Percentiles rank a stretch among this genome's conserved stretches.
Evolutionary conservation across 2,329 filamentous ascomycete species (phyloP).

Genomic region (Epichloe uncinata): DNA sequence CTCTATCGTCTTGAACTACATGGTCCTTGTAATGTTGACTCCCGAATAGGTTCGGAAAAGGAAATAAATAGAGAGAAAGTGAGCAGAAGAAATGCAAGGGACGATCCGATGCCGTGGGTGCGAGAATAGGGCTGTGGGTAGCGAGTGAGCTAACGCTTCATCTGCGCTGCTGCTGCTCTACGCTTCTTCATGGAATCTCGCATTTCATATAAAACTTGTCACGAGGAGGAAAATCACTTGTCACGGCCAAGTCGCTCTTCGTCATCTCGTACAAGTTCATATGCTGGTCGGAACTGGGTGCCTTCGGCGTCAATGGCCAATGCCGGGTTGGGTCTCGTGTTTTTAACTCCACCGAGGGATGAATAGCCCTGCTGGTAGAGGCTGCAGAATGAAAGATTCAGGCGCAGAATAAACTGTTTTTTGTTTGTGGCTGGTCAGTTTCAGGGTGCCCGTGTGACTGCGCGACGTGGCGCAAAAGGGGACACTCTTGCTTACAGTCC

Average conservation of each 20-base stretch:
- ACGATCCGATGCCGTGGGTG: too few relatives aligned
- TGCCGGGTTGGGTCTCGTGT: constrained; percentile 81
- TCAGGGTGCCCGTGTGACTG: too few relatives aligned
- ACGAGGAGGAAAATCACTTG: constrained; percentile 18
- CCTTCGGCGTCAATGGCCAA: constrained; percentile 31
- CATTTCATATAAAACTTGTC: background rate
- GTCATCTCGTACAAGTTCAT: constrained; percentile 59
- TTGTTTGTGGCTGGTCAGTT: too few relatives aligned
- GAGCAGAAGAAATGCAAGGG: background rate
- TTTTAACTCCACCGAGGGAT: constrained; percentile 75
- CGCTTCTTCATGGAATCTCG: background rate
- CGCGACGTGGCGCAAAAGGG: background rate
- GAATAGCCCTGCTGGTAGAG: constrained; percentile 87
- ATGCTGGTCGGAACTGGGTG: constrained; percentile 53
- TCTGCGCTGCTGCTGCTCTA: too few relatives aligned
- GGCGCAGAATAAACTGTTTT: constrained; percentile 60
- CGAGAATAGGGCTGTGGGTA: background rate
- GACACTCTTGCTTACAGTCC: constrained; percentile 55
- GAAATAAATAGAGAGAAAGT: background rate
- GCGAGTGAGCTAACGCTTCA: background rate
- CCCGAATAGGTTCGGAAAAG: background rate
- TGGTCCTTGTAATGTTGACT: background rate
- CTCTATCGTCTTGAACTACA: background rate
- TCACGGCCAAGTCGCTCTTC: constrained; percentile 70
- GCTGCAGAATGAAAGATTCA: constrained; percentile 70